Conservation (phyloP, 148 eudicot species). For the Rhododendron mucronatum region DNA sequence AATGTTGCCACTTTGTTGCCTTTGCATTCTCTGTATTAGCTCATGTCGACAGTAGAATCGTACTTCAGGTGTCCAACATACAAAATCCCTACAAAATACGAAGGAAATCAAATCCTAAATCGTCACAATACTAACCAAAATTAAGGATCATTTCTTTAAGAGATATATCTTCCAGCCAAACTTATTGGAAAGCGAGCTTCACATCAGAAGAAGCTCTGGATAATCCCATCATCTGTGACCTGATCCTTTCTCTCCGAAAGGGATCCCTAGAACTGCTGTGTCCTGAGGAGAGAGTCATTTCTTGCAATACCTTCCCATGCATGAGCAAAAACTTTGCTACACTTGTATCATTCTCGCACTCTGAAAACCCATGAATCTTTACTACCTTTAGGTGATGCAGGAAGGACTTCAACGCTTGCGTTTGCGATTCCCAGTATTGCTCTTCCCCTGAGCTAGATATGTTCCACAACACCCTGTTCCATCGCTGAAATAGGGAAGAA, state of each 20-base stretch:
- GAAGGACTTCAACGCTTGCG: conserved; percentile 29
- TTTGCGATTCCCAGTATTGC: conserved; percentile 42
- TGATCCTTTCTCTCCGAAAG: conserved; percentile 37
- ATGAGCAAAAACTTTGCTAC: conserved; percentile 46
- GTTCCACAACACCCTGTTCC: conserved; percentile 44
- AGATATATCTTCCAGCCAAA: not conserved
- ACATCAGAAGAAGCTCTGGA: conserved; percentile 44
- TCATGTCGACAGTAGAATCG: not conserved
- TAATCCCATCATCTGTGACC: conserved; percentile 48
- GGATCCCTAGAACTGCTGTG: conserved; percentile 26
- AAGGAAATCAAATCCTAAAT: not conserved
- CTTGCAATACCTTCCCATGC: conserved; percentile 47
- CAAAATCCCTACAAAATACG: not conserved
- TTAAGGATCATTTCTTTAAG: not conserved
- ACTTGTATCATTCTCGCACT: conserved; percentile 32
- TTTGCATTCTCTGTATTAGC: not conserved
- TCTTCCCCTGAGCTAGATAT: conserved; percentile 26
- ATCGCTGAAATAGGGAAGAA: conserved; percentile 19
- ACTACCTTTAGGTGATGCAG: conserved; percentile 42
- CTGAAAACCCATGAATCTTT: conserved; percentile 39
- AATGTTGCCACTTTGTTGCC: not conserved
- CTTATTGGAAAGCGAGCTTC: conserved; percentile 33
- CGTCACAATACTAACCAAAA: not conserved
- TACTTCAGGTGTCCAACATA: not conserved
- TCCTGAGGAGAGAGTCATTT: conserved; percentile 30